Base-by-base conservation (phyloP, 177 flowering plant species). In the Vitis hybrid region DNA sequence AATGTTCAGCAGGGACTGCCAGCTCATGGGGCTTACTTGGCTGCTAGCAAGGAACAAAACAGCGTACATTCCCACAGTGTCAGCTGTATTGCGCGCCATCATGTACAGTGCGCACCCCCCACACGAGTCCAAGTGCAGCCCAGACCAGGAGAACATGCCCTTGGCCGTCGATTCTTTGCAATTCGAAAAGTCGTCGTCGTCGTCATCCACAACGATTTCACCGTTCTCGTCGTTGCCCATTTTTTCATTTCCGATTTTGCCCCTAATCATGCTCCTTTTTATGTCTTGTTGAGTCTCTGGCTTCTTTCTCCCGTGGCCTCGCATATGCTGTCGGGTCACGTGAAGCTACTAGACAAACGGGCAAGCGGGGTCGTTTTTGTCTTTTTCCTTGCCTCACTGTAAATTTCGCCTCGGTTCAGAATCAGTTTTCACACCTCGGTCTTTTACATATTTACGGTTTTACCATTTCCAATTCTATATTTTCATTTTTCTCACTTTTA, bases 61-160 rank as follows among this genome's bases (percentile, higher is more conserved):
- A 75, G 90, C 87, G 53, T 91, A 86, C 78, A 95, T 95, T 1
- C 99, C 99, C n/a, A 93, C 99, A 29, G 99, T 95, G 1, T 95
- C 99, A 1, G 99, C 99, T 1, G 99, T 93, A 19, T 62, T 95
- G 33, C 86, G 99, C 2, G 99, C 99, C 76, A 83, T 95, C 64
- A 89, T 95, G 98, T 95, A 93, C 85, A 89, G 90, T 62, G 78
- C 93, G 31, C 91, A 90, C 83, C 97, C 92, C 0, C 86, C 91
- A 0, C 97, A 86, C 79, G 79, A 84, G 73, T 79, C 88, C 73
- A 90, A 62, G 59, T 95, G 99, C 74, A 91, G 97, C 77, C 99
- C 97, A 0, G 99, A 95, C 75, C 98, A 90, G 62, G 99, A 95
- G 77, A 93, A 95, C 91, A 95, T 95, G 99, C 99, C 99, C 5